These are phyloP conservation scores for Candida oleophila DNA, from an alignment of 805 yeast species.

Conservation along the genomic window DNA sequence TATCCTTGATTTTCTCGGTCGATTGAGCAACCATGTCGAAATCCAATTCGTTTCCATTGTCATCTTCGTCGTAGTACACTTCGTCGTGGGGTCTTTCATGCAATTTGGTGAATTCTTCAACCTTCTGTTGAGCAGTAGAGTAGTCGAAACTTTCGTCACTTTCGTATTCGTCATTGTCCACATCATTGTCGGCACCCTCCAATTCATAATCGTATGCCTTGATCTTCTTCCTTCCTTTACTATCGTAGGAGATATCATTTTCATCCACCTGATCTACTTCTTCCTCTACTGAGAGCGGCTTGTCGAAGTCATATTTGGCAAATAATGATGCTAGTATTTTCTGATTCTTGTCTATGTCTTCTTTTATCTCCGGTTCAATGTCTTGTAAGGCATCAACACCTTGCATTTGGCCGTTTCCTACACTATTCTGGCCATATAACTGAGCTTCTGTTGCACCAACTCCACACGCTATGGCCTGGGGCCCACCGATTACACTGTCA, in stretches of 20 bases:
- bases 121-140: conserved; percentile 8
- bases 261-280: conserved; percentile 30
- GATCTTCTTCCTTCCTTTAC: conserved; percentile 35
- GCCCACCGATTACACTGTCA: conserved; percentile 9
- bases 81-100: conserved; percentile 26
- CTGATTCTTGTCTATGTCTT: conserved; percentile 27
- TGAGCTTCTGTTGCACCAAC: conserved; percentile 23
- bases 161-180: conserved; percentile 25
- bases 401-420: conserved; percentile 2
- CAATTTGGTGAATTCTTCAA: conserved; percentile 22
- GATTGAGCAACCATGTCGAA: conserved; percentile 25
- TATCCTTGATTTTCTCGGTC: conserved; percentile 27
- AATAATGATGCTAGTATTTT: conserved; percentile 36
- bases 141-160: conserved; percentile 11
- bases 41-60: conserved; percentile 41
- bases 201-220: conserved; percentile 34
- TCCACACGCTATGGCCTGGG: conserved; percentile 18
- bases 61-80: conserved; percentile 36
- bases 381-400: conserved; percentile 7
- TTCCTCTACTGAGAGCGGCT: conserved; percentile 35
- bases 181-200: conserved; percentile 22
- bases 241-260: conserved; percentile 34
- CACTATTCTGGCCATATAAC: conserved; percentile 19
- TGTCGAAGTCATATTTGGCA: conserved; percentile 32
- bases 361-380: conserved; percentile 10